Evolutionary conservation across 306 rosid genomes (phyloP).

Genomic region (Prinsepia uniflora): DNA sequence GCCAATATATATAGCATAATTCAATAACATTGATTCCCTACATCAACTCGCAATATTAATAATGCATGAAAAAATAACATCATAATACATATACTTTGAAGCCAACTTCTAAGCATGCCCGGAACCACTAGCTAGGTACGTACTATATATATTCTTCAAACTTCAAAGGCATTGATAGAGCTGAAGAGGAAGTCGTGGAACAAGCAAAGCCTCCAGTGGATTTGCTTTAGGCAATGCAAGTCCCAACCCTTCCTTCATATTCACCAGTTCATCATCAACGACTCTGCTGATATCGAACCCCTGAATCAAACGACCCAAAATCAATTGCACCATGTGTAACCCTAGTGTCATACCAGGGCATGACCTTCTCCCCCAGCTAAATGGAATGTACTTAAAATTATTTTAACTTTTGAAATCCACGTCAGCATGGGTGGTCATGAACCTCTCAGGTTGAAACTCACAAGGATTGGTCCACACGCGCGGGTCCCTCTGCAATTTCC

Average conservation of each 20-base stretch:
- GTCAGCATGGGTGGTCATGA: slow-evolving; percentile 15
- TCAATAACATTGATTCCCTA: too few species aligned
- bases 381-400: slow-evolving; percentile 32
- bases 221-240: slow-evolving; percentile 26
- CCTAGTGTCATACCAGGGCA: slow-evolving; percentile 32
- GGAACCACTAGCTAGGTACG: too few species aligned
- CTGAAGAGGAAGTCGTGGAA: slow-evolving; percentile 31
- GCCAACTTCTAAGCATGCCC: too few species aligned
- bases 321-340: slow-evolving; percentile 21
- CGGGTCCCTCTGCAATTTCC: slow-evolving; percentile 37
- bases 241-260: slow-evolving; percentile 35
- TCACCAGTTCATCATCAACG: slow-evolving; percentile 13
- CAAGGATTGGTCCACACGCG: slow-evolving; percentile 24
- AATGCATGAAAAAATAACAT: too few species aligned
- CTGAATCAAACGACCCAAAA: slow-evolving; percentile 35
- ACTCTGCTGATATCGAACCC: slow-evolving; percentile 24
- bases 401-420: background rate
- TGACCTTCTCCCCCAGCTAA: slow-evolving; percentile 31
- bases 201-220: slow-evolving; percentile 17
- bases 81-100: too few species aligned
- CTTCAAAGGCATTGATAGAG: slow-evolving; percentile 13
- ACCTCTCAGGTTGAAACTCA: slow-evolving; percentile 32
- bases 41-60: too few species aligned
- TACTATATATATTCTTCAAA: background rate
- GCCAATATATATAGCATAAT: too few species aligned